phyloP scores from a whole-genome alignment of 441 rosid species.

The Viola pubescens region DNA sequence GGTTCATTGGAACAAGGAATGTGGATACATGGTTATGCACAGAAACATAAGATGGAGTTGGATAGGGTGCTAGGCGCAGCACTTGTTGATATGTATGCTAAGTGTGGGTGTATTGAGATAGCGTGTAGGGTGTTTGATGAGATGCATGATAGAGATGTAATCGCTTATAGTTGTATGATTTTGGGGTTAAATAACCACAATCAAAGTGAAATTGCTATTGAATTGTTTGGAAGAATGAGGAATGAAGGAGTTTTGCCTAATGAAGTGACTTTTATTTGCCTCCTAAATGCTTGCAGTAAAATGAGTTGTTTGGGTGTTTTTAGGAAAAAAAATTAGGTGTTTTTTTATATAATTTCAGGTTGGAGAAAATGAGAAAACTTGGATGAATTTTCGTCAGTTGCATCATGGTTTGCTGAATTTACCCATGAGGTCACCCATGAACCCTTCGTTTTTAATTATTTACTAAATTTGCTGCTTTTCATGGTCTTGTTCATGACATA shows the following conservation, averaged over 20 bases:
- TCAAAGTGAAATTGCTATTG: constrained; percentile 28
- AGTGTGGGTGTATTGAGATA: constrained; percentile 39
- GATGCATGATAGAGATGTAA: constrained; percentile 36
- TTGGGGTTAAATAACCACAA: constrained; percentile 49
- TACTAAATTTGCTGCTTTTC: too few species aligned
- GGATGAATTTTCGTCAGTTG: too few species aligned
- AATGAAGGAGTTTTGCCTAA: constrained; percentile 36
- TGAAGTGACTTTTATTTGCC: constrained; percentile 41
- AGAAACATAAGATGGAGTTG: constrained; percentile 24
- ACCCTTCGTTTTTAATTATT: too few species aligned
- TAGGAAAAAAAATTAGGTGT: too few species aligned
- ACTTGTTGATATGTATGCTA: constrained; percentile 45
- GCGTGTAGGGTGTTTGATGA: constrained; percentile 36
- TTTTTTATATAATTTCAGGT: too few species aligned
- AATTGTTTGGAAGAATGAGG: constrained; percentile 34
- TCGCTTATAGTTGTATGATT: constrained; percentile 41
- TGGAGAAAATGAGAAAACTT: too few species aligned
- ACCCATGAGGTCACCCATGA: too few species aligned
- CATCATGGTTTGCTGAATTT: too few species aligned
- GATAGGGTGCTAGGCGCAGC: constrained; percentile 42
- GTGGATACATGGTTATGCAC: constrained; percentile 43
- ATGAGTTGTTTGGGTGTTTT: too few species aligned
- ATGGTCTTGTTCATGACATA: too few species aligned
- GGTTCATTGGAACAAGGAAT: constrained; percentile 43
- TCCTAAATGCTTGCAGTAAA: constrained; percentile 30